A percentile compares a stretch with the other conserved stretches of the same genome.
Evolutionary conservation across 148 eudicot genomes (phyloP).

Genomic region (Rhododendron williamsianum): DNA sequence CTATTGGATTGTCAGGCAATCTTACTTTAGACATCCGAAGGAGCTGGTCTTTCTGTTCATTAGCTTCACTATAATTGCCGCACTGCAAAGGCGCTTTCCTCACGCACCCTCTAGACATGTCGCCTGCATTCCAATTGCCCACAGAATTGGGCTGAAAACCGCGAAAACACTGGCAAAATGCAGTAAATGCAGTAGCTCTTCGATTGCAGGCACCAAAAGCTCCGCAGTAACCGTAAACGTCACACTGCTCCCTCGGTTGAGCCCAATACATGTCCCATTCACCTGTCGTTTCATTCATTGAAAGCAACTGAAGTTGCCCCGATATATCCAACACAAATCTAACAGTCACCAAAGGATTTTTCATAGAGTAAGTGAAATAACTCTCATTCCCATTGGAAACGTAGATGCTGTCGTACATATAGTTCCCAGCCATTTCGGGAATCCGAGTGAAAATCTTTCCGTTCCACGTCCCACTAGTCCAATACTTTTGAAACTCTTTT

Average conservation of each 20-base stretch:
- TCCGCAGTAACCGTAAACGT: constrained; percentile 24
- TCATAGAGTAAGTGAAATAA: constrained; percentile 21
- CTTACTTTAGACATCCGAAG: background rate
- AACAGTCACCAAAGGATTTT: background rate
- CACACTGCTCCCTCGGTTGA: constrained; percentile 24
- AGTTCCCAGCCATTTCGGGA: constrained; percentile 22
- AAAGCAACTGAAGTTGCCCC: constrained; percentile 17
- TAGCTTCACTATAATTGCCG: background rate
- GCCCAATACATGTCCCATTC: constrained; percentile 24
- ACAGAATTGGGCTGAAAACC: constrained; percentile 12
- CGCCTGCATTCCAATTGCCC: constrained; percentile 15
- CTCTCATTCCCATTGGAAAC: constrained; percentile 20
- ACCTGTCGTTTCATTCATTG: background rate
- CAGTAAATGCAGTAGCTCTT: constrained; percentile 1
- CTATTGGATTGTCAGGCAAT: background rate
- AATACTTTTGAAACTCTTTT: background rate
- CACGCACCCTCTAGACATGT: constrained; percentile 23
- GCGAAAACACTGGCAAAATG: constrained; percentile 11
- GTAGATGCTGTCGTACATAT: constrained; percentile 13
- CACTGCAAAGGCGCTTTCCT: constrained; percentile 16
- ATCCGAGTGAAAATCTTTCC: constrained; percentile 9
- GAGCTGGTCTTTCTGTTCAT: constrained; percentile 13
- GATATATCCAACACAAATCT: constrained; percentile 25
- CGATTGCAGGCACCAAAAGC: constrained; percentile 22
- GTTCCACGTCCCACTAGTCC: constrained; percentile 11